Base-by-base conservation (phyloP, 2,329 filamentous ascomycete species). In the Paradendryphiella salina region DNA sequence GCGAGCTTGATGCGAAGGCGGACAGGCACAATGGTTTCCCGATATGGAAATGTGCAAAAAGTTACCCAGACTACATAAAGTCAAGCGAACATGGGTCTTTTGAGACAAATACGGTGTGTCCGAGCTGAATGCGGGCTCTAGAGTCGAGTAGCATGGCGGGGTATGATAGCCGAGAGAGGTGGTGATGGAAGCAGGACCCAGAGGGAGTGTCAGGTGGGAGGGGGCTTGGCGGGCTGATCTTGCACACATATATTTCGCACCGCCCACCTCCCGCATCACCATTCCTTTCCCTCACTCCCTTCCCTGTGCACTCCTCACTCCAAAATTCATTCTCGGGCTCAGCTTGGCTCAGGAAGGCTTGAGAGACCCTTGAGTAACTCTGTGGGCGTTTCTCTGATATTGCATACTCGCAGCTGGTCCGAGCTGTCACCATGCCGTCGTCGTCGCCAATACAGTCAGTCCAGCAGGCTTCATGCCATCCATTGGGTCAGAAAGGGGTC, bases 371-470 rank as follows among this genome's bases (percentile, higher is more conserved):
- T 39, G 1, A 28, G 45, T 10, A 47, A 29, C 44, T 20, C 44
- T 47, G 35, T 33, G 45, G 42, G 41, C 49, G 40, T 39, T 42
- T 48, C 35, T 50, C 32, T 39, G 7, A 29, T 37, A 36, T 44
- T 41, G 17, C 34, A 41, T 45, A 38, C 31, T 38, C 20, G 47
- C 45, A 18, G 11, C 35, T 50, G 37, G 31, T 31, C 37, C 21
- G 21, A 28, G 32, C 41, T 45, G 43, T 54, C 50, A 61, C 49
- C 52, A 70, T 67, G 65, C 47, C 64, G 50, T 64, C 61, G 58
- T 50, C 60, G 15, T 46, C 46, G 17, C 40, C 48, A 8, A 46
- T 14, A 6, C 28, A 34, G 18, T 38, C 42, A 18, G n/a, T 17
- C 41, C 51, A 11, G 18, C 40, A 34, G 40, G 40, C 45, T 45